Percentiles rank a stretch among this genome's conserved stretches.
These are phyloP conservation scores for Calonectria pteridis DNA, from an alignment of 2,329 filamentous ascomycete species.

Conservation along the genomic window DNA sequence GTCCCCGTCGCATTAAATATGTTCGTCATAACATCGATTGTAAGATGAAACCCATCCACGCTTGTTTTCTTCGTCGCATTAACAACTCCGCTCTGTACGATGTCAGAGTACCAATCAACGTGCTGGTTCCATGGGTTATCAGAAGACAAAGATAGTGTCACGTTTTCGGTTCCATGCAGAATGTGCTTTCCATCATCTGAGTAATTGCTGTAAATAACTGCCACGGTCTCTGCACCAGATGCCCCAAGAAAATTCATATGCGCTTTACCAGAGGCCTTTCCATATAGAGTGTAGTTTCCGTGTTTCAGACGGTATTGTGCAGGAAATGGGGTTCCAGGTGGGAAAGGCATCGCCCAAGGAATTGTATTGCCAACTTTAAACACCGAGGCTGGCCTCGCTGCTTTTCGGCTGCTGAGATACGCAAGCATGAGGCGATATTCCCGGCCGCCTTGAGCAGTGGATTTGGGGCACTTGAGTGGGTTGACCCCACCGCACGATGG, in stretches of 20 bases:
- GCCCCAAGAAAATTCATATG: background rate
- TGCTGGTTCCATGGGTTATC: constrained; percentile 40
- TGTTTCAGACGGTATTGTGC: background rate
- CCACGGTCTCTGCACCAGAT: background rate
- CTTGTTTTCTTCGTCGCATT: constrained; percentile 53
- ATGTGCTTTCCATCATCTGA: constrained; percentile 1
- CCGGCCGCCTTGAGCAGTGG: constrained; percentile 54
- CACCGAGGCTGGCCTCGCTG: constrained; percentile 38
- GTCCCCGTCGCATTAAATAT: constrained; percentile 16
- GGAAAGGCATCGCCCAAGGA: background rate
- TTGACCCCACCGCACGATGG: constrained; percentile 59
- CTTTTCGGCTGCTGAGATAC: constrained; percentile 46
- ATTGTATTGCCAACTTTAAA: background rate
- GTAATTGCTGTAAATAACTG: background rate
- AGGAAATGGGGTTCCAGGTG: background rate
- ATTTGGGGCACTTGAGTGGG: constrained; percentile 55
- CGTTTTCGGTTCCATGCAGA: constrained; percentile 33
- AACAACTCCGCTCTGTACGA: constrained; percentile 48
- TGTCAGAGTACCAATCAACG: constrained; percentile 55
- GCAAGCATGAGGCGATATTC: constrained; percentile 58
- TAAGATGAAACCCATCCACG: constrained; percentile 20
- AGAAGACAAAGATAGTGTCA: constrained; percentile 40
- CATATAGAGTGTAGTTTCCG: background rate
- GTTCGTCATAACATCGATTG: constrained; percentile 21
- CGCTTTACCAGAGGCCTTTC: background rate